phyloP scores from a whole-genome alignment of 1,139 yeast species.

The Groenewaldozyma sp. region DNA sequence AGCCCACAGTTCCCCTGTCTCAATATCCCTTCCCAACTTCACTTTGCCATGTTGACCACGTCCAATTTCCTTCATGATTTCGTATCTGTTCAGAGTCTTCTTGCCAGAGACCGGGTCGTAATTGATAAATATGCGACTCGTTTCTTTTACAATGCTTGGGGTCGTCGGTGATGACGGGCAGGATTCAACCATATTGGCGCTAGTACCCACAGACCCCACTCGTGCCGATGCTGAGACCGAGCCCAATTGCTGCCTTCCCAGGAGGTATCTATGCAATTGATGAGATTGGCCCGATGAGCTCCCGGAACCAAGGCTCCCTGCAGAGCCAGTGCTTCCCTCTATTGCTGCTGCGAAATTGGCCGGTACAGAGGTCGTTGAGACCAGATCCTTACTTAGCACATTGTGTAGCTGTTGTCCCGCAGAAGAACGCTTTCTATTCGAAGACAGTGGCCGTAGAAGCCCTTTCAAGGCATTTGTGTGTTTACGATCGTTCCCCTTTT shows the following conservation, averaged over 20 bases:
- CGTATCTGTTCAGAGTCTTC: conserved; percentile 82
- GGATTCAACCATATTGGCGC: too few species aligned
- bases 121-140: conserved; percentile 69
- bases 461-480: conserved; percentile 15
- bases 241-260: not conserved
- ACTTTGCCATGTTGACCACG: conserved; percentile 98
- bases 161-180: conserved; percentile 8
- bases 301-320: too few species aligned
- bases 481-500: too few species aligned
- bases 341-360: not conserved
- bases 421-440: not conserved
- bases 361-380: conserved; percentile 2
- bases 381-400: conserved; percentile 6
- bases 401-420: conserved; percentile 7
- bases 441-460: not conserved
- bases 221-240: not conserved
- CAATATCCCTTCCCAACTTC: conserved; percentile 72
- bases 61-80: conserved; percentile 79
- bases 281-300: not conserved
- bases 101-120: conserved; percentile 84
- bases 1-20: conserved; percentile 69
- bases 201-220: conserved; percentile 1
- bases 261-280: conserved; percentile 1
- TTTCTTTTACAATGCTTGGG: conserved; percentile 64
- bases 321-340: not conserved